Conservation (phyloP, 2,329 filamentous ascomycete genomes). For the Penicillium sp. region DNA sequence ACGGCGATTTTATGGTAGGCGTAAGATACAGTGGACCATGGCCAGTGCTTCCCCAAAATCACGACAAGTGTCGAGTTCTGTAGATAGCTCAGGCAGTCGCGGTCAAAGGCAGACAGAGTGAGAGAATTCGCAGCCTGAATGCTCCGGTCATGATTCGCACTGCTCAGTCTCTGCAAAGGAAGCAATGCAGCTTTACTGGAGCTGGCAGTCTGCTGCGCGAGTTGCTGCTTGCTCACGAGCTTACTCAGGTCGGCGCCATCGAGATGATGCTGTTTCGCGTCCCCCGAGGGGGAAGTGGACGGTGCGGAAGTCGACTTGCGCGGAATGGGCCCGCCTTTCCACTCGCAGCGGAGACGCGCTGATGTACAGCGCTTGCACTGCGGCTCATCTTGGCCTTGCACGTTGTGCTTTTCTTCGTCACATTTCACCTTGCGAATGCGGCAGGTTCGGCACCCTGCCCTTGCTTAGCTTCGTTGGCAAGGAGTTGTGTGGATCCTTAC, state of each 20-base stretch:
- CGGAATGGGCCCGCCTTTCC: constrained; percentile 26
- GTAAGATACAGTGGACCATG: constrained; percentile 28
- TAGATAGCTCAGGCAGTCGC: constrained; percentile 24
- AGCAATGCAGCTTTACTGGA: constrained; percentile 5
- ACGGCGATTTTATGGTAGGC: constrained; percentile 27
- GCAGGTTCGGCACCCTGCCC: constrained; percentile 30
- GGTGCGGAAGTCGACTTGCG: constrained; percentile 8
- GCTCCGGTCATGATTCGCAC: not conserved
- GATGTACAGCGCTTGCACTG: constrained; percentile 25
- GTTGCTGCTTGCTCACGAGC: not conserved
- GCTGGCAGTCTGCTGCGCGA: not conserved
- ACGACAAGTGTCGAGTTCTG: constrained; percentile 27
- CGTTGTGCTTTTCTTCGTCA: constrained; percentile 26
- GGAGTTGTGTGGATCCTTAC: constrained; percentile 19
- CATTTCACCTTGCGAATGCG: constrained; percentile 32
- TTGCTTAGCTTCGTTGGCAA: not conserved
- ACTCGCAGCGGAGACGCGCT: constrained; percentile 26
- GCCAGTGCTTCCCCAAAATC: constrained; percentile 30
- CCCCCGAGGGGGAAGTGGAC: not conserved
- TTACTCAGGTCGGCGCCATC: not conserved
- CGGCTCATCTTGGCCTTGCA: constrained; percentile 19
- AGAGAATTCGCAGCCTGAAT: constrained; percentile 26
- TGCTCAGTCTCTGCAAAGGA: constrained; percentile 6
- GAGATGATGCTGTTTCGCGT: not conserved
- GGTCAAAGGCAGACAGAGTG: constrained; percentile 20